Conservation (phyloP, 352 stramenopile genomes). For the Hyaloperonospora brassicae region DNA sequence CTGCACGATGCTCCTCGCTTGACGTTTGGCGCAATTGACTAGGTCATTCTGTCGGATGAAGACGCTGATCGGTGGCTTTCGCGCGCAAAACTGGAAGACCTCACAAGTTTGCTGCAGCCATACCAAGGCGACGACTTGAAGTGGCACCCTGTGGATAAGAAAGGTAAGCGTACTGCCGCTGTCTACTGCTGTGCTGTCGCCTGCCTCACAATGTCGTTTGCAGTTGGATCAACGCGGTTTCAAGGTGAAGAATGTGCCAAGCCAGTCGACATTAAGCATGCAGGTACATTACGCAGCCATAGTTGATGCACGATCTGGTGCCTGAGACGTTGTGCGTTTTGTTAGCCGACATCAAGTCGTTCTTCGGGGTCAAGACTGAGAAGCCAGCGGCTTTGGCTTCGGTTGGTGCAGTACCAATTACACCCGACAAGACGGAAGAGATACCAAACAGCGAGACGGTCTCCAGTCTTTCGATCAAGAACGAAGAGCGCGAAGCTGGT, state of each 20-base stretch:
- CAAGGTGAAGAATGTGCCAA: constrained; percentile 66
- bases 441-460: neutral
- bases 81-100: constrained; percentile 44
- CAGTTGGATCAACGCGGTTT: constrained; percentile 70
- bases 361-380: constrained; percentile 43
- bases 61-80: constrained; percentile 57
- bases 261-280: constrained; percentile 69
- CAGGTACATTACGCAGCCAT: constrained; percentile 26
- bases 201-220: constrained; percentile 4
- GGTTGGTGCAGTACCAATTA: constrained; percentile 1
- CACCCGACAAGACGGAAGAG: constrained; percentile 8
- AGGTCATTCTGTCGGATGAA: constrained; percentile 72
- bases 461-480: constrained; percentile 9
- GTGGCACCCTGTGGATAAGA: constrained; percentile 73
- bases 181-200: neutral
- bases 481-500: constrained; percentile 11
- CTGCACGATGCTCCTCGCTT: neutral
- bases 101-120: constrained; percentile 44
- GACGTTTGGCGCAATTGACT: neutral
- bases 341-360: constrained; percentile 59
- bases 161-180: constrained; percentile 24
- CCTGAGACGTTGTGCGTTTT: neutral
- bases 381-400: constrained; percentile 17
- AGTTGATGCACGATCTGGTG: neutral
- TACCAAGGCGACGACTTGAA: constrained; percentile 51